phyloP scores from a whole-genome alignment of 352 stramenopile genomes.

The Lagenidium sp. region DNA sequence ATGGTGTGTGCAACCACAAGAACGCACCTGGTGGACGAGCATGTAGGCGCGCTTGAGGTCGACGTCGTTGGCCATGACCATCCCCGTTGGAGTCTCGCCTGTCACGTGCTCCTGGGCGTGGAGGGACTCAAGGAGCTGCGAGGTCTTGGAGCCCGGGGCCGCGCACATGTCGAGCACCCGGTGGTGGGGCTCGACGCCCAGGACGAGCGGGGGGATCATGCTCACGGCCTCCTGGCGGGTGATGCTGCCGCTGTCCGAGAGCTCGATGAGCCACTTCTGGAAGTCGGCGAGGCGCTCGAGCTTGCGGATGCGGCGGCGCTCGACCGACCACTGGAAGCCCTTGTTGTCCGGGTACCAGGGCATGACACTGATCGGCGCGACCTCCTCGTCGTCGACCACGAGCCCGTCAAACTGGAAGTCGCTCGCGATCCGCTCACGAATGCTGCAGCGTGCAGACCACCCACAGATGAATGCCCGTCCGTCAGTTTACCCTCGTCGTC shows the following conservation, averaged over 20 bases:
- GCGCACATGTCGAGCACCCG: slow-evolving; percentile 97
- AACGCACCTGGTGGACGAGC: slow-evolving; percentile 91
- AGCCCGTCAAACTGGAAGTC: slow-evolving; percentile 84
- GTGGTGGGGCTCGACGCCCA: slow-evolving; percentile 92
- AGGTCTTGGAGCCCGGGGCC: slow-evolving; percentile 98
- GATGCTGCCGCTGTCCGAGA: slow-evolving; percentile 91
- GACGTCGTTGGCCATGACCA: slow-evolving; percentile 96
- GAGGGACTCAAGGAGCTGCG: slow-evolving; percentile 94
- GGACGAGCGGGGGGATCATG: slow-evolving; percentile 98
- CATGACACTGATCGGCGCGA: slow-evolving; percentile 79
- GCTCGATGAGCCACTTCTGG: slow-evolving; percentile 94
- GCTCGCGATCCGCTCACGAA: slow-evolving; percentile 73
- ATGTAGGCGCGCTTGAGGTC: slow-evolving; percentile 98
- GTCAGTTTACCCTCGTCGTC: no score
- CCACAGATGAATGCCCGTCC: no score
- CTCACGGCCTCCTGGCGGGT: slow-evolving; percentile 98
- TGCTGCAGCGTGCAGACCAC: no score
- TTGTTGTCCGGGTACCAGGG: slow-evolving; percentile 86
- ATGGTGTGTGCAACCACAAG: background rate
- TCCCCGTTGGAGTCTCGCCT: slow-evolving; percentile 77
- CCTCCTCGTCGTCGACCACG: slow-evolving; percentile 69
- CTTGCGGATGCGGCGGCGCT: slow-evolving; percentile 88
- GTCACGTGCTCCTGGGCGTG: slow-evolving; percentile 74
- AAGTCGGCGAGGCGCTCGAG: slow-evolving; percentile 89
- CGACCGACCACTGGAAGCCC: slow-evolving; percentile 86